These are phyloP conservation scores for Skeletonema tropicum DNA, from an alignment of 108 stramenopile genomes.

Conservation along the genomic window DNA sequence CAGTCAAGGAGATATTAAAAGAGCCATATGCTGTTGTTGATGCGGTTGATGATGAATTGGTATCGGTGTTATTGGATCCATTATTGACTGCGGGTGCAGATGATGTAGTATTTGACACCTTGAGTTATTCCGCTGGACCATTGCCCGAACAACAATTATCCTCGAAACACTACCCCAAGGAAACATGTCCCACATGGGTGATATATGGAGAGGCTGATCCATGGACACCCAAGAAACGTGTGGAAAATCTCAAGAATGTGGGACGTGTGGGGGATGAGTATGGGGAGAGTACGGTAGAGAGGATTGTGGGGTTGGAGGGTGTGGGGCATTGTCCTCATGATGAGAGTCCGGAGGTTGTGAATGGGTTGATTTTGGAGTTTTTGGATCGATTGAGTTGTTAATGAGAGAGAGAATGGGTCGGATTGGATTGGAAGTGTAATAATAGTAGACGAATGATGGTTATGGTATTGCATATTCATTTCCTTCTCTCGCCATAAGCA, in stretches of 20 bases:
- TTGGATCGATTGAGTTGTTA: conserved; percentile 46
- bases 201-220: conserved; percentile 92
- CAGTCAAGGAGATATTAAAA: conserved; percentile 85
- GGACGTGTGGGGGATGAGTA: no score
- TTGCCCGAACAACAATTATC: conserved; percentile 92
- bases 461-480: no score
- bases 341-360: conserved; percentile 91
- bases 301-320: conserved; percentile 74
- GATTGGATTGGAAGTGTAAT: no score
- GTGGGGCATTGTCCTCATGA: conserved; percentile 97
- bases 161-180: conserved; percentile 36
- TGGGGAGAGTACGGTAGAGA: conserved; percentile 69
- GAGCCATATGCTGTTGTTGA: conserved; percentile 83
- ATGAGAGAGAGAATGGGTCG: no score
- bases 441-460: no score
- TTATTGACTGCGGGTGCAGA: conserved; percentile 82
- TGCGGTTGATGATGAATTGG: conserved; percentile 90
- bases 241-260: no score
- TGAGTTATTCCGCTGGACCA: conserved; percentile 94
- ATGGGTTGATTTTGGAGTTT: conserved; percentile 85
- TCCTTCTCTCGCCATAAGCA: no score
- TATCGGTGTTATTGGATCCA: conserved; percentile 84
- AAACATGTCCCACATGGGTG: conserved; percentile 76
- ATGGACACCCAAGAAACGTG: conserved; percentile 87
- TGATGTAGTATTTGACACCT: conserved; percentile 93